A percentile compares a stretch with the other conserved stretches of the same genome.
These are phyloP conservation scores for Claviceps sp. DNA, from an alignment of 2,329 filamentous ascomycete species.

Conservation along the genomic window DNA sequence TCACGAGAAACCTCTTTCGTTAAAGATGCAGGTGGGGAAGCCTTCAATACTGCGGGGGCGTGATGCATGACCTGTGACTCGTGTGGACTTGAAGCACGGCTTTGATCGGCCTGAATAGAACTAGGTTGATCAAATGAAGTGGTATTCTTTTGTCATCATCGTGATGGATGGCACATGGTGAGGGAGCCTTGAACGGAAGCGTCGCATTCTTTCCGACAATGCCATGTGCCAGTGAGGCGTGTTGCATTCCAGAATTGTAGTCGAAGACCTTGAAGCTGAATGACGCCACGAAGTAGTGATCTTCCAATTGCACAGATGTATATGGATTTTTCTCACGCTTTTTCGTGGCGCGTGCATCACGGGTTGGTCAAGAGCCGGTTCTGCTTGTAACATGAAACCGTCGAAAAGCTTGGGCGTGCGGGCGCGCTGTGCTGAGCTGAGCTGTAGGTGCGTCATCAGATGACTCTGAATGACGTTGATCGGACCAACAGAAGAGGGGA, in stretches of 20 bases:
- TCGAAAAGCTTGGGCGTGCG: no score
- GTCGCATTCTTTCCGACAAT: background rate
- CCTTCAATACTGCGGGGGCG: background rate
- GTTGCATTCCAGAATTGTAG: background rate
- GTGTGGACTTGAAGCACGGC: no score
- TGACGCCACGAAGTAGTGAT: background rate
- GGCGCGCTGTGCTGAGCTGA: no score
- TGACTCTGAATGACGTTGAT: no score
- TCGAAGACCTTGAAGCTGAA: background rate
- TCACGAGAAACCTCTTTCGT: background rate
- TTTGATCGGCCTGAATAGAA: no score
- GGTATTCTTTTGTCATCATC: no score
- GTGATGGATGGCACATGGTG: no score
- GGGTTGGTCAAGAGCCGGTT: no score
- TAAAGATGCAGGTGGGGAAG: background rate
- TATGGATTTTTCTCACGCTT: background rate
- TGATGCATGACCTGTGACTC: background rate
- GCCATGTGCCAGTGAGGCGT: background rate
- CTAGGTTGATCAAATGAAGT: no score
- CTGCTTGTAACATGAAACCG: no score
- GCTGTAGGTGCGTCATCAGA: no score
- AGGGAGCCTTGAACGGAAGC: background rate
- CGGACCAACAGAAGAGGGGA: background rate
- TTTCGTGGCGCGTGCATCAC: background rate
- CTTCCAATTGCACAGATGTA: background rate